Percentiles rank a stretch among this genome's conserved stretches.
Evolutionary conservation across 768 basidiomycete genomes (phyloP).

Genomic region (Leccinum arenicola): DNA sequence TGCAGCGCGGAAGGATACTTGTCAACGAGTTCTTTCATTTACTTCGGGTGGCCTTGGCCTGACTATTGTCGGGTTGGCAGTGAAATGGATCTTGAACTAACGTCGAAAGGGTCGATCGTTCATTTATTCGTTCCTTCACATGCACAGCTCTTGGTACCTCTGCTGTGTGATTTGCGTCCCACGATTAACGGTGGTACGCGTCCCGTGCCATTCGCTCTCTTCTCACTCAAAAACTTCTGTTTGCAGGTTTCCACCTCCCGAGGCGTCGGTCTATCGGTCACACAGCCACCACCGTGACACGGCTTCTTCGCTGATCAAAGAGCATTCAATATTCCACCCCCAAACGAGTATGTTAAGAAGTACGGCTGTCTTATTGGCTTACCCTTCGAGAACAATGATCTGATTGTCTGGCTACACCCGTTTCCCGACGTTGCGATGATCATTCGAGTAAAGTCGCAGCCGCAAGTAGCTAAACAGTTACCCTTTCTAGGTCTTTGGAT

Average conservation of each 20-base stretch:
- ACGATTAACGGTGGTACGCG: conserved; percentile 13
- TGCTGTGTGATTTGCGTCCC: conserved; percentile 10
- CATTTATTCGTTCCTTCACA: conserved; percentile 6
- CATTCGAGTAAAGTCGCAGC: conserved; percentile 3
- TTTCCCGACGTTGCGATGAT: conserved; percentile 8
- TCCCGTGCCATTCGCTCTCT: background rate
- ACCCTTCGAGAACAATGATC: conserved; percentile 12
- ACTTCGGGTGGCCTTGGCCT: conserved; percentile 1
- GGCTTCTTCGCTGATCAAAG: conserved; percentile 24
- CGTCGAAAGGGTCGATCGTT: conserved; percentile 23
- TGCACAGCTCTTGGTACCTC: background rate
- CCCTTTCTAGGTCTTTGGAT: conserved; percentile 15
- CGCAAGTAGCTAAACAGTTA: conserved; percentile 19
- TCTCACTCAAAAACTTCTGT: background rate
- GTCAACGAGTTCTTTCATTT: conserved; percentile 5
- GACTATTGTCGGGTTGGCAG: background rate
- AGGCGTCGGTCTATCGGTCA: background rate
- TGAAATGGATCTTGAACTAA: conserved; percentile 12
- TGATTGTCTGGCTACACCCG: conserved; percentile 13
- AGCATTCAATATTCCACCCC: conserved; percentile 15
- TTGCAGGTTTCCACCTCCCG: background rate
- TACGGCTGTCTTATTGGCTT: conserved; percentile 18
- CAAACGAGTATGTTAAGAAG: conserved; percentile 22
- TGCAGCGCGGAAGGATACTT: conserved; percentile 4
- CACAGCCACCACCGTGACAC: background rate